Conservation (phyloP, 2,329 filamentous ascomycete genomes). For the Claviceps africana region DNA sequence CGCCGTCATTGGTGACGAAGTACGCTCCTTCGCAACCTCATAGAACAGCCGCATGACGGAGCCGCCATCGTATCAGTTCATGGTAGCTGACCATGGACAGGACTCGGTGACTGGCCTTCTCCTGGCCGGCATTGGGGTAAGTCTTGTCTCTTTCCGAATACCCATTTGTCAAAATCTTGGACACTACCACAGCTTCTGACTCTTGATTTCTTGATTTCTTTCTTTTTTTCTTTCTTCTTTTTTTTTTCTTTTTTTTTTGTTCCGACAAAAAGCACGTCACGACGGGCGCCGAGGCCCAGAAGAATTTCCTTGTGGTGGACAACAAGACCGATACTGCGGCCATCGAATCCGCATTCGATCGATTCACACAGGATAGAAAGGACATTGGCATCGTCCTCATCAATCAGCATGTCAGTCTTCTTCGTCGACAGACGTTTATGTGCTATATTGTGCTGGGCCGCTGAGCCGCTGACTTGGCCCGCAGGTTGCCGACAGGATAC, state of each 20-base stretch:
- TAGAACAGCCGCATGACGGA: background rate
- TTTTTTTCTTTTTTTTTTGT: too few relatives aligned
- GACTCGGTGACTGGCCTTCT: conserved; percentile 92
- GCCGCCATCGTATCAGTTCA: background rate
- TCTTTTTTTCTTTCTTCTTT: too few relatives aligned
- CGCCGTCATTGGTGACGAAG: conserved; percentile 96
- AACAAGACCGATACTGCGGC: conserved; percentile 75
- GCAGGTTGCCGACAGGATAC: conserved; percentile 87
- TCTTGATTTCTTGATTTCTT: background rate
- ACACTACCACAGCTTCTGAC: background rate
- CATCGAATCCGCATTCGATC: conserved; percentile 82
- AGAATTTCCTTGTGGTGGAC: conserved; percentile 97
- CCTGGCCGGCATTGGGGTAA: conserved; percentile 84
- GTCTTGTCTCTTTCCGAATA: background rate
- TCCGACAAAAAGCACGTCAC: conserved; percentile 63
- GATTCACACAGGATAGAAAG: conserved; percentile 78
- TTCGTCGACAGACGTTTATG: background rate
- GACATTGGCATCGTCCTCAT: conserved; percentile 95
- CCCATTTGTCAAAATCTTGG: background rate
- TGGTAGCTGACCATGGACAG: conserved; percentile 34
- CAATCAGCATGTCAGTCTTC: conserved; percentile 73
- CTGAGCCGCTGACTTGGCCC: conserved; percentile 1
- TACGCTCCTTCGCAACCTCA: conserved; percentile 21
- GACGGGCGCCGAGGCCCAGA: conserved; percentile 72
- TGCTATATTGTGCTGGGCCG: background rate